Evolutionary conservation across 2,329 filamentous ascomycete species (phyloP).

Genomic region (Botrytis sinoallii): DNA sequence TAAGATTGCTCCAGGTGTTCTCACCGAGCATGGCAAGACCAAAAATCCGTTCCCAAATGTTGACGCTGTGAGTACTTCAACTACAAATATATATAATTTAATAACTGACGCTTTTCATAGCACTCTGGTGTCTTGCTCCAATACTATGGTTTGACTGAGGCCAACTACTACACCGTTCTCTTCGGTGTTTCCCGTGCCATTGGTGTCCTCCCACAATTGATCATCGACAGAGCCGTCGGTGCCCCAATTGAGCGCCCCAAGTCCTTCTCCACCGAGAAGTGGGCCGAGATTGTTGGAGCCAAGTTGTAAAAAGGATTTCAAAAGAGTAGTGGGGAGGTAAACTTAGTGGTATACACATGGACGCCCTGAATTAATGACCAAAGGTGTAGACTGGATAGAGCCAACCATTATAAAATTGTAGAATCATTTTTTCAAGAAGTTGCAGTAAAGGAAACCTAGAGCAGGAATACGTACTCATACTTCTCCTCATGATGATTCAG

Average conservation of each 20-base stretch:
- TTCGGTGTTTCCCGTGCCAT: slow-evolving; percentile 98
- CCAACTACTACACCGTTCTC: slow-evolving; percentile 99
- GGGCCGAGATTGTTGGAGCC: slow-evolving; percentile 86
- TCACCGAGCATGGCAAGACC: slow-evolving; percentile 99
- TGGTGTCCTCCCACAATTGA: slow-evolving; percentile 97
- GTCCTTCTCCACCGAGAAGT: slow-evolving; percentile 97
- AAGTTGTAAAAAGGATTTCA: slow-evolving; percentile 65
- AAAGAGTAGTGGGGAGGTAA: slow-evolving; percentile 11
- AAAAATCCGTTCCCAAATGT: slow-evolving; percentile 96
- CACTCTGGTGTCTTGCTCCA: slow-evolving; percentile 99
- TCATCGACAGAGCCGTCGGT: slow-evolving; percentile 97
- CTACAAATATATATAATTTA: not conserved
- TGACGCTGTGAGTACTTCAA: slow-evolving; percentile 56
- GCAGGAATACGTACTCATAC: slow-evolving; percentile 7
- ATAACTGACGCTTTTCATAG: not conserved
- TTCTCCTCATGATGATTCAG: not conserved
- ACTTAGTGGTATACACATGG: slow-evolving; percentile 22
- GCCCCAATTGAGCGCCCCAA: slow-evolving; percentile 98
- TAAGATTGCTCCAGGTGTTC: slow-evolving; percentile 97
- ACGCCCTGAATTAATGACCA: slow-evolving; percentile 9
- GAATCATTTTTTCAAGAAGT: slow-evolving; percentile 27
- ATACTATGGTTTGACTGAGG: slow-evolving; percentile 98
- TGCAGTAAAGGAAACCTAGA: slow-evolving; percentile 20
- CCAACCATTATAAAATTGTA: slow-evolving; percentile 35
- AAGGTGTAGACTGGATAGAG: slow-evolving; percentile 32